Evolutionary conservation across 1,284 basidiomycete species (phyloP), one percentile per base, ranked within the genome.

Genomic region (Trametes polyzona): DNA sequence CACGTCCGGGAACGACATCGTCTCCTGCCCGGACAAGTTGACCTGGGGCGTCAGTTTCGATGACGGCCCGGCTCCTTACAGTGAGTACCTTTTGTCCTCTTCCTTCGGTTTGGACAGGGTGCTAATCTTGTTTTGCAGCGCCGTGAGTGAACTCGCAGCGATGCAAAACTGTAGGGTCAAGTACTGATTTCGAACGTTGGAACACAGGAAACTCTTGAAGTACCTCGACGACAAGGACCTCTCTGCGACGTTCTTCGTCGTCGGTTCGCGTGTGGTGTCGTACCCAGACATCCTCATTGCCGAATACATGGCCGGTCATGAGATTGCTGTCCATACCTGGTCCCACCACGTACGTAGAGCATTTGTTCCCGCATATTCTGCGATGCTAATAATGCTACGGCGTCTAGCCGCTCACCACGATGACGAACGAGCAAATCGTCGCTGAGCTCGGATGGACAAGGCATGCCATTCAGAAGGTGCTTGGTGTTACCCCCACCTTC

Each of bases 401-500:
- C 17, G 0, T 33, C 17, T 32, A 88, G 88, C 81, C 82, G 58
- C 79, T 95, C 35, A 98, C 96, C 12, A 84, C 86, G 33, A 79
- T 95, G 58, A 87, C 92, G 44, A 98, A 88, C 69, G 87, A 86
- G 69, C 80, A 97, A 77, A 85, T 98, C 58, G 93, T 98, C 19
- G 95, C 95, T 23, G 95, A 98, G 74, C 81, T 98, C 47, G 95
- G 92, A 43, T 98, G 93, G 90, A 92, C 93, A 56, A 90, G 88
- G 63, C 86, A 93, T 75, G 85, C 88, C 51, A 96, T 98, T 75
- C 84, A 88, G 66, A 65, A 67, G 3, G 81, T 88, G 24, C 76
- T 92, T 58, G 92, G 93, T 65, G 88, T 95, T 24, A 92, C 91
- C 5, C 93, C 93, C 2, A 88, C 84, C 53, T 81, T 76, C 26